Percentiles rank a stretch among this genome's conserved stretches.
Conservation (phyloP, 495 filamentous ascomycete genomes). For the Lasiosphaeria ovina region DNA sequence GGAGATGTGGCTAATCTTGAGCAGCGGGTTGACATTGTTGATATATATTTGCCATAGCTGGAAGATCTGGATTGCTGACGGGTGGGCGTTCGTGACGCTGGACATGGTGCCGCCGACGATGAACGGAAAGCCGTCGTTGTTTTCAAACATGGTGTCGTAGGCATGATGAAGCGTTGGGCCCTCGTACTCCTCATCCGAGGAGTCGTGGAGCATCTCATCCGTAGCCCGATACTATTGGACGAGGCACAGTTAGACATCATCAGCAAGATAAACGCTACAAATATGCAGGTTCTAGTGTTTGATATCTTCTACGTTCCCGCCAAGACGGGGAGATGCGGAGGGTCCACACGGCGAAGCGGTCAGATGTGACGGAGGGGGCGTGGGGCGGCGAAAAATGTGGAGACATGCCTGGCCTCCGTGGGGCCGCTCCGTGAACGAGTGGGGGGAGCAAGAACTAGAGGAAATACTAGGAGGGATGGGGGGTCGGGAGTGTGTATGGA, state of each 20-base stretch:
- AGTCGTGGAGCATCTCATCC: conserved; percentile 47
- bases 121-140: conserved; percentile 58
- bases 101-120: conserved; percentile 48
- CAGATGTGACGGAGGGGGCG: not conserved
- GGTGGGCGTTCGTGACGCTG: conserved; percentile 59
- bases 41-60: conserved; percentile 72
- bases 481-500: not conserved
- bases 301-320: too few species aligned
- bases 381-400: conserved; percentile 2
- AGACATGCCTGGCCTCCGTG: not conserved
- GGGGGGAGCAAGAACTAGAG: not conserved
- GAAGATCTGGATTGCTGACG: conserved; percentile 65
- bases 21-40: conserved; percentile 67
- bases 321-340: too few species aligned
- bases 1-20: conserved; percentile 65
- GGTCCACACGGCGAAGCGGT: not conserved
- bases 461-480: not conserved
- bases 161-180: conserved; percentile 52
- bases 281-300: too few species aligned
- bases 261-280: not conserved
- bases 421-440: not conserved
- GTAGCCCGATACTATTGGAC: conserved; percentile 37
- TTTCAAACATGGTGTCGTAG: conserved; percentile 53
- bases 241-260: conserved; percentile 8
- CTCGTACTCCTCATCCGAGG: conserved; percentile 61